Percentiles rank a stretch among this genome's conserved stretches.
These are phyloP conservation scores for Phtheirospermum japonicum DNA, from an alignment of 257 asterid species.

Conservation along the genomic window DNA sequence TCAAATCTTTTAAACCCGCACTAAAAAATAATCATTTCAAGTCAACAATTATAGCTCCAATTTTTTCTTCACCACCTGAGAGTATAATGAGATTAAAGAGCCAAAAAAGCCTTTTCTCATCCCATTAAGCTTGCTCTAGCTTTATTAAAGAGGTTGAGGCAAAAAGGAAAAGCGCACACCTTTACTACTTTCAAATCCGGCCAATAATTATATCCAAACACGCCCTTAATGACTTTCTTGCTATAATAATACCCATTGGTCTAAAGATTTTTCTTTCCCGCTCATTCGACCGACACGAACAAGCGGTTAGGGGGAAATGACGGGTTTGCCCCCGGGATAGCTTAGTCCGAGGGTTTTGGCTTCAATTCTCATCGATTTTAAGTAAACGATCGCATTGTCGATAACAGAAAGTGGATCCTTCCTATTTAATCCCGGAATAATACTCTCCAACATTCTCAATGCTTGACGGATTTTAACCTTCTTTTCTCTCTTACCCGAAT, in stretches of 20 bases:
- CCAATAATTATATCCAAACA: conserved; percentile 30
- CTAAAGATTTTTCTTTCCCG: not conserved
- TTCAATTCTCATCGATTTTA: conserved; percentile 54
- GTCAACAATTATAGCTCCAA: conserved; percentile 41
- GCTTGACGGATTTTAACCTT: conserved; percentile 47
- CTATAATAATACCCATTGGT: conserved; percentile 3
- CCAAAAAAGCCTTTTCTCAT: conserved; percentile 9
- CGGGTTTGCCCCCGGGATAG: conserved; percentile 9
- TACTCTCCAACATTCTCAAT: conserved; percentile 44
- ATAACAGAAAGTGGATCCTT: conserved; percentile 59
- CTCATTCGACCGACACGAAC: not conserved
- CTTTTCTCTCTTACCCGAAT: conserved; percentile 27
- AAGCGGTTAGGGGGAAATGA: conserved; percentile 1
- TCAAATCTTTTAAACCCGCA: conserved; percentile 36
- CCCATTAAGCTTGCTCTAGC: conserved; percentile 28
- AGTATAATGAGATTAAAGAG: conserved; percentile 24
- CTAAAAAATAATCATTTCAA: conserved; percentile 45
- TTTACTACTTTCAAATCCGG: conserved; percentile 19
- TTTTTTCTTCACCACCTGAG: conserved; percentile 31
- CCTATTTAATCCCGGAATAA: conserved; percentile 50
- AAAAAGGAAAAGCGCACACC: conserved; percentile 24
- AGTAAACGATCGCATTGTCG: conserved; percentile 61
- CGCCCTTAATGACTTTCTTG: conserved; percentile 32
- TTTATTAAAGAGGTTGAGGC: conserved; percentile 25
- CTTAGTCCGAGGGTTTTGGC: conserved; percentile 47